Conservation (phyloP, 768 basidiomycete genomes). For the Hypsizygus marmoreus region DNA sequence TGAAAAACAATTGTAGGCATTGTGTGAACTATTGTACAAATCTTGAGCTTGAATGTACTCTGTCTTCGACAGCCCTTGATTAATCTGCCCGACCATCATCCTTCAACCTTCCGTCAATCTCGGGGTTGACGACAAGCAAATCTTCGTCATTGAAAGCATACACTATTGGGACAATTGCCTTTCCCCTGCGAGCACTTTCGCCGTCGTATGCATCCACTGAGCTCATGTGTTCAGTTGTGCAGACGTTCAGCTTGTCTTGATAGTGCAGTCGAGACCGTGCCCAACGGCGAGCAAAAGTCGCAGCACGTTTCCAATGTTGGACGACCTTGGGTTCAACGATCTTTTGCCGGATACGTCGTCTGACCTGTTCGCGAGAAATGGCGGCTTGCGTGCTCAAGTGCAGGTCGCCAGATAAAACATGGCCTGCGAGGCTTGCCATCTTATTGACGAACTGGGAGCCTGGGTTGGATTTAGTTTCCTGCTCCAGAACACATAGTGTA, state of each 20-base stretch:
- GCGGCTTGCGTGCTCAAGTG: constrained; percentile 45
- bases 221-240: constrained; percentile 75
- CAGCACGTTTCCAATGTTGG: constrained; percentile 51
- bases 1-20: too few relatives aligned
- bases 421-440: constrained; percentile 44
- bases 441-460: constrained; percentile 77
- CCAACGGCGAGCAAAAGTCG: constrained; percentile 41
- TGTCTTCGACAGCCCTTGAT: not conserved
- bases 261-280: constrained; percentile 56
- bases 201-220: constrained; percentile 76
- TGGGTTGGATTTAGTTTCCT: constrained; percentile 24
- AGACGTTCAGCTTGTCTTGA: constrained; percentile 58
- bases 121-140: constrained; percentile 59
- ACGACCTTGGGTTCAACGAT: constrained; percentile 27
- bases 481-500: not conserved
- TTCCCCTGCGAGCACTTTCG: constrained; percentile 39
- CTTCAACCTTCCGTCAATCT: constrained; percentile 66
- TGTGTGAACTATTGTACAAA: too few relatives aligned
- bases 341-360: constrained; percentile 30
- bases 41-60: too few relatives aligned
- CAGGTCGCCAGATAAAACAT: constrained; percentile 32
- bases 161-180: constrained; percentile 16
- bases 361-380: constrained; percentile 49
- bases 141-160: constrained; percentile 39
- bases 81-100: constrained; percentile 46